Percentiles rank a stretch among this genome's conserved stretches.
phyloP scores from a whole-genome alignment of 148 eudicot genomes.

The Rheum nobile region DNA sequence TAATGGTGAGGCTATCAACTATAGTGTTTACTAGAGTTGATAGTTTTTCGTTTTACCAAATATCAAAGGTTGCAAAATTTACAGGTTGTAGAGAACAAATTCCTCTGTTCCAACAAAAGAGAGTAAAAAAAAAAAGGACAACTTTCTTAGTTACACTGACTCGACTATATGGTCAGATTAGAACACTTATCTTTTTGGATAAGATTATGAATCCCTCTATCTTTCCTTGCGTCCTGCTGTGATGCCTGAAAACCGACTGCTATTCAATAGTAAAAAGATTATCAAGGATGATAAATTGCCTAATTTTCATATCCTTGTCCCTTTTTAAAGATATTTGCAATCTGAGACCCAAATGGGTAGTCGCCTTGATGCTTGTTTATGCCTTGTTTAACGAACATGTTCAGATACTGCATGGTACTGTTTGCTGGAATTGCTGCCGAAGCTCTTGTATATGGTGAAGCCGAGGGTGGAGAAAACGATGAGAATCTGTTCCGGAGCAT shows the following conservation, averaged over 20 bases:
- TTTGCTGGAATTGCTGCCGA: slow-evolving; percentile 97
- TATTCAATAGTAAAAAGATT: not conserved
- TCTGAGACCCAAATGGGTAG: not conserved
- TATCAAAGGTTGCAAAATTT: too few species aligned
- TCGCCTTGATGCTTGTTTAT: not conserved
- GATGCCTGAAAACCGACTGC: not conserved
- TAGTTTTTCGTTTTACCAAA: too few species aligned
- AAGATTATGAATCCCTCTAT: not conserved
- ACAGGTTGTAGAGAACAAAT: too few species aligned
- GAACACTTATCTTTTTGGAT: not conserved
- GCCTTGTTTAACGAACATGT: slow-evolving; percentile 9
- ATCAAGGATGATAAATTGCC: not conserved
- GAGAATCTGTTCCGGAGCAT: slow-evolving; percentile 81
- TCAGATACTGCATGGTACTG: slow-evolving; percentile 95
- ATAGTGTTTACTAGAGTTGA: too few species aligned
- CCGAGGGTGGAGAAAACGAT: slow-evolving; percentile 96
- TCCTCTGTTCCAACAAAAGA: not conserved
- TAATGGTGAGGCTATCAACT: too few species aligned
- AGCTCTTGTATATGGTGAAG: slow-evolving; percentile 95
- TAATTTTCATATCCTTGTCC: not conserved
- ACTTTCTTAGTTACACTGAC: not conserved
- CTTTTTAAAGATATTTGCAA: not conserved
- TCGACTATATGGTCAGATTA: too few species aligned
- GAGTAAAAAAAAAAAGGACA: not conserved
- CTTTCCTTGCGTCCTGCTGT: not conserved